Base-by-base conservation (phyloP, 1,139 yeast genomes). In the Scheffersomyces parashehatae region DNA sequence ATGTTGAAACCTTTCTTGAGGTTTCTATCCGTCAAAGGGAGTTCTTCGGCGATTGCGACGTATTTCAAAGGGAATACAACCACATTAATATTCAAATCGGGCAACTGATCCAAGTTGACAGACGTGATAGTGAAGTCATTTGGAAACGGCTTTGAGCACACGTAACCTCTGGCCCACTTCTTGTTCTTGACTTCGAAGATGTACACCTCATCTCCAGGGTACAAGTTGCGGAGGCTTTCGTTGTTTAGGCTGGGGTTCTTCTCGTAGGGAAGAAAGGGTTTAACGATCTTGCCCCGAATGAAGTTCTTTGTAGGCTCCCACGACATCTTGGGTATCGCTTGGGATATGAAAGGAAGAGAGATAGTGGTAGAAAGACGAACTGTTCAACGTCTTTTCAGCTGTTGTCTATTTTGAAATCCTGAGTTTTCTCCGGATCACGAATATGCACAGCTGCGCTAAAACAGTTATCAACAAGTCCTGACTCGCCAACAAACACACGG, bases 111-210 rank as follows among this genome's bases (percentile, higher is more conserved):
- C 56, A 82, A 69, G 50, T 80, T 80, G 32, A 81, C 77, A 2
- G 85, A 75, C 20, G 82, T 79, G 36, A 81, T 75, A 43, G 85
- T 77, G 60, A 82, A 85, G 58, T 84, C 88, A 38, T 80, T 76
- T 2, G 93, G 93, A 46, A 82, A 68, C 4, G 91, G 89, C 50
- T 79, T 77, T 37, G 77, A 56, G 35, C 82, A 70, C 4, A 80
- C 74, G 61, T 88, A 88, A 14, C 91, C 96, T 56, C 96, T 75
- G 31, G 84, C 90, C 96, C 96, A 88, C 48, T 78, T 78, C 12
- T 73, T 73, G 37, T 70, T 70, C 51, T 78, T 79, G 28, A 83
- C 73, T 62, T 89, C 97, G 58, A 89, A 87, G 30, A 88, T 70
- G 61, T 79, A 88, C 28, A 88, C 82, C 50, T 85, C 88, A 60